Conservation (phyloP, 352 stramenopile species). For the Phytophthora rubi region DNA sequence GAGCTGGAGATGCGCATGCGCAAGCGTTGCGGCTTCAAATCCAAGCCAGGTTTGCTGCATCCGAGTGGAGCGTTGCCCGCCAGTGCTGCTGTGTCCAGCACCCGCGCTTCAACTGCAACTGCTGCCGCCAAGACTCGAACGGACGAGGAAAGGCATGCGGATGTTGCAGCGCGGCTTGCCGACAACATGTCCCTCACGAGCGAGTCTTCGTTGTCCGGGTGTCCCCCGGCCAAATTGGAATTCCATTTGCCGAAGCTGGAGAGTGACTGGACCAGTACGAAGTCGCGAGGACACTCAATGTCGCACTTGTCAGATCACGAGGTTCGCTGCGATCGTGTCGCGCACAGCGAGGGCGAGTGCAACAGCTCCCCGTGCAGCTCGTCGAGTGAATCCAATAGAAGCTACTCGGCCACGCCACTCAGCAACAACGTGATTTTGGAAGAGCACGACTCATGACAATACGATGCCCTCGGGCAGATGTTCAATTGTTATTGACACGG, state of each 20-base stretch:
- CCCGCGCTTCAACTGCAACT: slow-evolving; percentile 7
- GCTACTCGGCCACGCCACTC: slow-evolving; percentile 27
- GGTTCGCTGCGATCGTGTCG: slow-evolving; percentile 29
- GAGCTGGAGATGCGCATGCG: slow-evolving; percentile 77
- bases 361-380: slow-evolving; percentile 51
- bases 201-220: slow-evolving; percentile 23
- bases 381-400: slow-evolving; percentile 30
- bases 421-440: slow-evolving; percentile 36
- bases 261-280: slow-evolving; percentile 46
- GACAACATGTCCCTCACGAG: slow-evolving; percentile 40
- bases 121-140: neutral
- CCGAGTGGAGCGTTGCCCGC: neutral
- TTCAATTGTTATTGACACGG: slow-evolving; percentile 31
- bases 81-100: neutral
- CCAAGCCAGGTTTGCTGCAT: slow-evolving; percentile 21
- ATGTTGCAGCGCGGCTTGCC: slow-evolving; percentile 38
- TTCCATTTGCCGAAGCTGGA: slow-evolving; percentile 38
- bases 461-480: slow-evolving; percentile 23
- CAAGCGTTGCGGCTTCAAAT: slow-evolving; percentile 46
- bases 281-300: slow-evolving; percentile 55
- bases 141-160: slow-evolving; percentile 37
- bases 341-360: slow-evolving; percentile 54
- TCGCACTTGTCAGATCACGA: slow-evolving; percentile 46
- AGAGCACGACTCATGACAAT: slow-evolving; percentile 37
- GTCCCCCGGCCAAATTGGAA: slow-evolving; percentile 32